Evolutionary conservation across 2,329 filamentous ascomycete genomes (phyloP), one percentile per base, ranked within the genome.

Genomic region (Metarhizium brunneum): DNA sequence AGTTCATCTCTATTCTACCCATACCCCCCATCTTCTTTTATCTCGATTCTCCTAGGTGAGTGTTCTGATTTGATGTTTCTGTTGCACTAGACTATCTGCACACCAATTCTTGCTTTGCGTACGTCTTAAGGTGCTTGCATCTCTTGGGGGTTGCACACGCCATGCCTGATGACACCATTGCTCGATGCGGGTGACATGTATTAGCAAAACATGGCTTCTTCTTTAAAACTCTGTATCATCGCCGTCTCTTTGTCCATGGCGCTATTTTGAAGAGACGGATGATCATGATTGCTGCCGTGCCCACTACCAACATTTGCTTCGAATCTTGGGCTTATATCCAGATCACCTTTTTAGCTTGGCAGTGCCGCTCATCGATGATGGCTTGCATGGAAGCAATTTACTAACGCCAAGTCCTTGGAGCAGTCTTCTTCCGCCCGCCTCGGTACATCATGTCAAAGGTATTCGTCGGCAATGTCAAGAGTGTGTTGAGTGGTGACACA

Each of bases 401-500:
- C 45, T 48, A 30, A 48, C 25, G 10, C 18, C 25, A 16, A 52
- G 20, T 32, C 16, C 29, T 35, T 14, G 20, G 13, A 38, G n/a
- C 16, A 43, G 54, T 49, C 45, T 49, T 52, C 29, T 58, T 55
- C 59, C 49, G 60, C 62, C 57, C 59, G 52, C 55, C 51, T 60
- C 62, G 62, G 57, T 61, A 57, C 66, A 73, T 56, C 65, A 78
- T 81, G 77, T 74, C 71, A 57, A 81, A 79, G 69, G 71, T 72
- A 54, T 82, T 82, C 65, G 72, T 84, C 70, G 83, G 86, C 69
- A 88, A 85, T 66, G 92, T 97, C 73, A 99, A 99, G 81, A 90
- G 87, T 70, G 90, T 96, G 63, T 78, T 95, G 67, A 96, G 92
- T 67, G 94, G 94, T 66, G 94, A 97, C 77, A 96, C 92, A 32